phyloP scores from a whole-genome alignment of 2,329 filamentous ascomycete genomes.

The Colletotrichum zoysiae region DNA sequence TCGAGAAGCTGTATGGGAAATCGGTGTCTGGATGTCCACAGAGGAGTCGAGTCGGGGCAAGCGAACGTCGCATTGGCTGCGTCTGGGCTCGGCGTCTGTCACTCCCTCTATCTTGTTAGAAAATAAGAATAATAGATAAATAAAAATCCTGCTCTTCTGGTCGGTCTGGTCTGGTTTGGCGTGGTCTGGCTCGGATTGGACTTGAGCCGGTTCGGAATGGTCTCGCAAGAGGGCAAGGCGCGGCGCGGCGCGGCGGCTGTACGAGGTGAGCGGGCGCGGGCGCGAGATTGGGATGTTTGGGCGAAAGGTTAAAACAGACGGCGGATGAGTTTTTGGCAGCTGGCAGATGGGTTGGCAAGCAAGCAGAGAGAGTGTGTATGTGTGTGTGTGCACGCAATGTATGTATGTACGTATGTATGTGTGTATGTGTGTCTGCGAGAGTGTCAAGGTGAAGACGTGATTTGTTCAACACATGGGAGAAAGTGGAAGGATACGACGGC shows the following conservation, averaged over 20 bases:
- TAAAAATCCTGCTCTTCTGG: not conserved
- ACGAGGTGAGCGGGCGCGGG: not conserved
- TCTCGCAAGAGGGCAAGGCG: not conserved
- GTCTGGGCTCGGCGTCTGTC: not conserved
- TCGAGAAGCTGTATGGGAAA: slow-evolving; percentile 38
- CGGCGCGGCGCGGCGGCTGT: not conserved
- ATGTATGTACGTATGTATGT: no score
- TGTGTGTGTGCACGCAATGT: not conserved
- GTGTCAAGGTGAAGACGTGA: not conserved
- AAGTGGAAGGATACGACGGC: not conserved
- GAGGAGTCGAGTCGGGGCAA: slow-evolving; percentile 17
- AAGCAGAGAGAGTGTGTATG: not conserved
- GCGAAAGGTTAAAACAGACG: not conserved
- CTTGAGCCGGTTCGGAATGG: slow-evolving; percentile 18
- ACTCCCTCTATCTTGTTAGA: not conserved
- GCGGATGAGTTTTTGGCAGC: not conserved
- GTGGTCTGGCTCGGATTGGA: slow-evolving; percentile 7
- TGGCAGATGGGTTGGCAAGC: not conserved
- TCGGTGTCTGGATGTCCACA: slow-evolving; percentile 36
- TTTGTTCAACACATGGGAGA: not conserved
- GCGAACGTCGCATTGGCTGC: slow-evolving; percentile 13
- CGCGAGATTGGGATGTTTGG: not conserved
- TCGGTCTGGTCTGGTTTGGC: slow-evolving; percentile 8
- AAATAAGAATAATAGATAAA: no score
- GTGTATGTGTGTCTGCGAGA: no score